These are phyloP conservation scores for Bruguiera parviflora DNA, from an alignment of 345 rosid genomes.

Conservation along the genomic window DNA sequence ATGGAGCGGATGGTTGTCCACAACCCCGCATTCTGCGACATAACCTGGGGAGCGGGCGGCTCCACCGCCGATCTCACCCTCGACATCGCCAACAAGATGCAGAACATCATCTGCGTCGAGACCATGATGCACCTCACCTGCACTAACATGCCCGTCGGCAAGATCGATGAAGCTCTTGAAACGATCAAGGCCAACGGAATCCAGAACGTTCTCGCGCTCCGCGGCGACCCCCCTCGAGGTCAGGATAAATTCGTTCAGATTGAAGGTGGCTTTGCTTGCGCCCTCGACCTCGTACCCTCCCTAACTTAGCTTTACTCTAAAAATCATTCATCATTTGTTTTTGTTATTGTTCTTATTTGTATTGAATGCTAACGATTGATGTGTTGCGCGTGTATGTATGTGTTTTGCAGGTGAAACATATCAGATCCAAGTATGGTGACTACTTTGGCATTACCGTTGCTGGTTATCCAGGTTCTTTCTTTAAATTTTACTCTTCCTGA, in stretches of 20 bases:
- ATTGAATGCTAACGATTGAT: too few relatives aligned
- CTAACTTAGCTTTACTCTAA: not conserved
- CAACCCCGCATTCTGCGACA: slow-evolving; percentile 90
- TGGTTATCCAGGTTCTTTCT: slow-evolving; percentile 81
- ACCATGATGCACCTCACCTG: slow-evolving; percentile 99
- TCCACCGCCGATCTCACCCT: slow-evolving; percentile 97
- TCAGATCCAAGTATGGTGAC: slow-evolving; percentile 65
- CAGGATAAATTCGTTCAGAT: slow-evolving; percentile 96
- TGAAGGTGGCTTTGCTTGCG: slow-evolving; percentile 92
- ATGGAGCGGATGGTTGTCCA: slow-evolving; percentile 95
- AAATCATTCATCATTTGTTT: too few relatives aligned
- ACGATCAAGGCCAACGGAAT: slow-evolving; percentile 85
- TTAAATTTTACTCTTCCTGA: not conserved
- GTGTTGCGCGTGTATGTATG: too few relatives aligned
- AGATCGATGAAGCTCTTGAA: slow-evolving; percentile 88
- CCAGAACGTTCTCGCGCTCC: slow-evolving; percentile 98
- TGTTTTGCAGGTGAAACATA: slow-evolving; percentile 62
- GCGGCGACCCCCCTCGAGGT: slow-evolving; percentile 99
- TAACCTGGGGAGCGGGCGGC: slow-evolving; percentile 99
- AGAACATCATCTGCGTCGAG: slow-evolving; percentile 90
- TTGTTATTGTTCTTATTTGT: too few relatives aligned
- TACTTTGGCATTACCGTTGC: slow-evolving; percentile 98
- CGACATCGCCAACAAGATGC: slow-evolving; percentile 94
- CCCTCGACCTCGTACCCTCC: slow-evolving; percentile 69
- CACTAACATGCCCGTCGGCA: slow-evolving; percentile 94